Base-by-base conservation (phyloP, 2,329 filamentous ascomycete species). In the Fusarium duplospermum region DNA sequence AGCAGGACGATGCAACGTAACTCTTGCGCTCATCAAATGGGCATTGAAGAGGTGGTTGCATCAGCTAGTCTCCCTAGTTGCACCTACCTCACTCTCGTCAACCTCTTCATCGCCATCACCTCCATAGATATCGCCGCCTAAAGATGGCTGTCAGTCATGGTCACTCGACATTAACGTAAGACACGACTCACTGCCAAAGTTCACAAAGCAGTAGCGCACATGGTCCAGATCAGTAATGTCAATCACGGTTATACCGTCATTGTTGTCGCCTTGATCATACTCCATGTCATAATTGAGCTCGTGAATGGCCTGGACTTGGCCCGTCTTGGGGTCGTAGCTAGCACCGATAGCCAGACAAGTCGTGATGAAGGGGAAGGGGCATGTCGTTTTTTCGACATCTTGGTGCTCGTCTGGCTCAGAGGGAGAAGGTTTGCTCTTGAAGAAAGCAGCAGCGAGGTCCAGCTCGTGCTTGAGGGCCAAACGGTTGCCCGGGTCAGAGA, bases 281-380 rank as follows among this genome's bases (percentile, higher is more conserved):
- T 45, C 45, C 24, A 40, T 64, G 10, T 54, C 61, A 16, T 64
- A 62, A 18, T 45, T 27, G 52, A 67, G 60, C 29, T 52, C 36
- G 16, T 52, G n/a, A 11, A 64, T 62, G 3, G 16, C n/a, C 9
- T 24, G 20, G 27, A 36, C 47, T 16, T 10, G 13, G 24, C 42
- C 45, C 3, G 33, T 8, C 14, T 24, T 36, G 6, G 18, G 14
- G 52, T 63, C 35, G 35, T 62, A 71, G 20, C 22, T 42, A 5
- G 66, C 52, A 20, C 69, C 69, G 24, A 71, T 35, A 18, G 40
- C 47, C 10, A 71, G 66, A 33, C 65, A 68, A 2, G 65, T 69
- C 13, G 29, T n/a, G 18, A 69, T 65, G 62, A 71, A 71, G 8
- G 69, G 66, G 9, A 69, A 66, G 31, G 60, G 60, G n/a, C 60